Conservation (phyloP, 331 rosid species). For the Saraca asoca region DNA sequence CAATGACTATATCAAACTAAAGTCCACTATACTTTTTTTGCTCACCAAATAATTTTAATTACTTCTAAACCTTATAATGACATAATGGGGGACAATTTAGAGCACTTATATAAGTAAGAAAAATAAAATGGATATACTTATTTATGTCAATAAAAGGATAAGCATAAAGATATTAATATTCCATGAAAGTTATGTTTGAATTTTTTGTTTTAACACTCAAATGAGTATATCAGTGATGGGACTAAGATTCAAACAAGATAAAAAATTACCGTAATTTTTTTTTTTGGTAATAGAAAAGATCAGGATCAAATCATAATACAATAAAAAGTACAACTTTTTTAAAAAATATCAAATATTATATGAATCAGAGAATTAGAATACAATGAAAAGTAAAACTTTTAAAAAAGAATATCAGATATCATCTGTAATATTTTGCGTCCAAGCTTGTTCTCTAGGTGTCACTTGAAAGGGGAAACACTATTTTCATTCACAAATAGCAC, state of each 20-base stretch:
- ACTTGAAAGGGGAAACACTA: constrained; percentile 51
- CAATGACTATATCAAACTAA: neutral
- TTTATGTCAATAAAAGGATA: no score
- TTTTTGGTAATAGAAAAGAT: no score
- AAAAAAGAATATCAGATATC: constrained; percentile 35
- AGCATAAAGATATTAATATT: neutral
- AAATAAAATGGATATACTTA: neutral
- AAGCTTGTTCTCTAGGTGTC: constrained; percentile 59
- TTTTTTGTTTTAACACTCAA: neutral
- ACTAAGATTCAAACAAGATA: neutral
- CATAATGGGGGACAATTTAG: neutral
- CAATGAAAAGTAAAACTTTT: no score
- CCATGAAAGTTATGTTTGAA: neutral
- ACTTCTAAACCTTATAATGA: neutral
- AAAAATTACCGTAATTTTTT: neutral
- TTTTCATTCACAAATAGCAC: constrained; percentile 65
- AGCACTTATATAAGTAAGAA: neutral
- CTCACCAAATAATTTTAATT: neutral
- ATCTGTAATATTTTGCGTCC: constrained; percentile 40
- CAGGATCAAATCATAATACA: no score
- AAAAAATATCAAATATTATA: no score
- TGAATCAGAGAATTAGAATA: no score
- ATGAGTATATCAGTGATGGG: neutral
- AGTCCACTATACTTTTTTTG: neutral
- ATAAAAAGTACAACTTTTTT: no score